These are phyloP conservation scores for Petrea volubilis DNA, from an alignment of 257 asterid genomes.

Conservation along the genomic window DNA sequence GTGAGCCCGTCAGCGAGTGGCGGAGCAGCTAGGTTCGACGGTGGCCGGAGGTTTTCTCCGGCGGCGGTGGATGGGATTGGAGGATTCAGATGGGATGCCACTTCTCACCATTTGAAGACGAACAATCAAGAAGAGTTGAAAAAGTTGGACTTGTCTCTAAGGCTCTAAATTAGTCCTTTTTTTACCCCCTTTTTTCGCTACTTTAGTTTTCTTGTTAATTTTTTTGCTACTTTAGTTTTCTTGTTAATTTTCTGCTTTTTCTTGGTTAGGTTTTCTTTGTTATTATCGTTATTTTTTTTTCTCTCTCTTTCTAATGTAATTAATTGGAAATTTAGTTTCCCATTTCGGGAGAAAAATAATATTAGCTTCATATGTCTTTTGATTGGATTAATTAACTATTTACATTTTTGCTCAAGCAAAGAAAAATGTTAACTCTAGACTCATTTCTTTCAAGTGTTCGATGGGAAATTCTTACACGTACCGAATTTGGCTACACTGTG, in stretches of 20 bases:
- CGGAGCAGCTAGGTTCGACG: slow-evolving; percentile 58
- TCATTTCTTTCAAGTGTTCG: not conserved
- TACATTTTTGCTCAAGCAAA: not conserved
- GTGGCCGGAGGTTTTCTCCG: slow-evolving; percentile 40
- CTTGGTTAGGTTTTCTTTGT: too few species aligned
- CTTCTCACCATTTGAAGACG: slow-evolving; percentile 28
- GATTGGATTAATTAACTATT: not conserved
- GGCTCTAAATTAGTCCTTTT: slow-evolving; percentile 38
- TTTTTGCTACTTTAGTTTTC: too few species aligned
- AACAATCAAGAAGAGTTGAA: slow-evolving; percentile 56
- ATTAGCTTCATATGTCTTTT: not conserved
- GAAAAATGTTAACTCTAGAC: not conserved
- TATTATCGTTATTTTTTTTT: too few species aligned
- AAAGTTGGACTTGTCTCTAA: slow-evolving; percentile 83
- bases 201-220: too few species aligned
- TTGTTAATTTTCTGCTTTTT: too few species aligned
- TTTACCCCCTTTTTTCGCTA: not conserved
- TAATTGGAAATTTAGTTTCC: not conserved
- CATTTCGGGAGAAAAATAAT: not conserved
- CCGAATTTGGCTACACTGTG: too few species aligned
- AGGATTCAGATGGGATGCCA: slow-evolving; percentile 49
- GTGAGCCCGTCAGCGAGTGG: slow-evolving; percentile 39
- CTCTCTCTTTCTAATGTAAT: slow-evolving; percentile 16
- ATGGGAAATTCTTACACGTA: too few species aligned
- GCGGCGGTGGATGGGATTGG: slow-evolving; percentile 41